Percentiles rank a stretch among this genome's conserved stretches.
These are phyloP conservation scores for Colletotrichum neosansevieriae DNA, from an alignment of 2,329 filamentous ascomycete species.

Conservation along the genomic window DNA sequence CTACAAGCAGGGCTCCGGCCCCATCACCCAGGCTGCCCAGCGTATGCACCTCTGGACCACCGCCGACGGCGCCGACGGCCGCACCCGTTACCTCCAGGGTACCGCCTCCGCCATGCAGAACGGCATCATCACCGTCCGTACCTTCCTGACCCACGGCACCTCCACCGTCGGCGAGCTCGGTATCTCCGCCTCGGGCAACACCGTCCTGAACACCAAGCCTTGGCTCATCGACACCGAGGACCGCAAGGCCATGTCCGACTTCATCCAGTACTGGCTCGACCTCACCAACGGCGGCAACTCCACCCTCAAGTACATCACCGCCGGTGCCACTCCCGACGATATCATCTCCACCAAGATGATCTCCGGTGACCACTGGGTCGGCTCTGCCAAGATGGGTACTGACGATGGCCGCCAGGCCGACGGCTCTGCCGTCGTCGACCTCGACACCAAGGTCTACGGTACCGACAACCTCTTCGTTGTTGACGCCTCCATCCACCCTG, in stretches of 20 bases:
- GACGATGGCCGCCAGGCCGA: slow-evolving; percentile 53
- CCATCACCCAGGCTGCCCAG: slow-evolving; percentile 43
- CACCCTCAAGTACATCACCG: slow-evolving; percentile 29
- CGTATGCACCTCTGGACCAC: slow-evolving; percentile 44
- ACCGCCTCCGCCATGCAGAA: slow-evolving; percentile 41
- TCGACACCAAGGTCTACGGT: slow-evolving; percentile 68
- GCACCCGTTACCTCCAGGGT: slow-evolving; percentile 44
- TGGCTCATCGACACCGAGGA: slow-evolving; percentile 44
- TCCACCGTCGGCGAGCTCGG: slow-evolving; percentile 43
- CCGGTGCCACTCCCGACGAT: slow-evolving; percentile 31
- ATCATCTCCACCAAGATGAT: slow-evolving; percentile 36
- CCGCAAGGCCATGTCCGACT: slow-evolving; percentile 39
- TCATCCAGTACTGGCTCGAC: slow-evolving; percentile 36
- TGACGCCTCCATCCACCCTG: slow-evolving; percentile 72
- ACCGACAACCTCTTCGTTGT: slow-evolving; percentile 73
- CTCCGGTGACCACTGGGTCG: slow-evolving; percentile 39
- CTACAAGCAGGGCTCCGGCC: slow-evolving; percentile 43
- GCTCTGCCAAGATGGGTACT: slow-evolving; percentile 55
- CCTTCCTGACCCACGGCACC: slow-evolving; percentile 45
- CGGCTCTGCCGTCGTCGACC: slow-evolving; percentile 67
- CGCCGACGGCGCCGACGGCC: slow-evolving; percentile 42
- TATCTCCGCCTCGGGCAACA: slow-evolving; percentile 43
- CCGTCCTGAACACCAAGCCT: slow-evolving; percentile 42
- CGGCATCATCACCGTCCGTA: slow-evolving; percentile 40
- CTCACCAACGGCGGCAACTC: slow-evolving; percentile 36